Percentiles rank a stretch among this genome's conserved stretches.
Evolutionary conservation across 352 stramenopile genomes (phyloP).

Genomic region (Phytophthora vignae): DNA sequence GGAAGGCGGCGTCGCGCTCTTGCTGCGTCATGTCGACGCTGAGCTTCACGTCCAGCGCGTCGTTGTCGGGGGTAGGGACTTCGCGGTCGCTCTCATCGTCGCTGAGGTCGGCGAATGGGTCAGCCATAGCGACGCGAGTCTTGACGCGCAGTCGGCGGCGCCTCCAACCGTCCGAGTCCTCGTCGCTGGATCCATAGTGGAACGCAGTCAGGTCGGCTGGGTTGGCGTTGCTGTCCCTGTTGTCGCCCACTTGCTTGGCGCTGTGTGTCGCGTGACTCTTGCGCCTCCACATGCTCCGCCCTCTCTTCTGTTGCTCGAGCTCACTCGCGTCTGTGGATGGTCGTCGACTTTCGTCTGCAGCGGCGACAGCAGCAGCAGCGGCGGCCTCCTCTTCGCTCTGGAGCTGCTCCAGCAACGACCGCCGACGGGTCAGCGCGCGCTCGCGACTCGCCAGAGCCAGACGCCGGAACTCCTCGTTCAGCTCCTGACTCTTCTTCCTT

Average conservation of each 20-base stretch:
- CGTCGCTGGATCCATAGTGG: neutral
- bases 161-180: neutral
- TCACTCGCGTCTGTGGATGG: neutral
- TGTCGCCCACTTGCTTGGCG: neutral
- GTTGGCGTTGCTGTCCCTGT: neutral
- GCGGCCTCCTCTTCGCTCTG: slow-evolving; percentile 27
- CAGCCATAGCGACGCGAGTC: slow-evolving; percentile 13
- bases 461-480: slow-evolving; percentile 26
- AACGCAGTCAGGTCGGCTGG: neutral
- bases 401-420: slow-evolving; percentile 13
- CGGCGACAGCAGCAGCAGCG: neutral
- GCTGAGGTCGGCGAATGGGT: slow-evolving; percentile 8
- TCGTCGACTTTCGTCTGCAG: neutral
- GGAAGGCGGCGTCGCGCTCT: slow-evolving; percentile 40
- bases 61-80: neutral
- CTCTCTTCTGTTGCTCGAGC: neutral
- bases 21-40: slow-evolving; percentile 13
- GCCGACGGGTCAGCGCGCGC: slow-evolving; percentile 11
- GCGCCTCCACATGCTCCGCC: neutral
- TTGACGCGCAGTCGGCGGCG: slow-evolving; percentile 26
- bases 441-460: slow-evolving; percentile 26
- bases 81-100: slow-evolving; percentile 11
- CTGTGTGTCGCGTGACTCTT: slow-evolving; percentile 3
- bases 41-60: neutral
- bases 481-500: slow-evolving; percentile 6